Conservation (phyloP, 2,329 filamentous ascomycete genomes). For the Fusarium camptoceras region DNA sequence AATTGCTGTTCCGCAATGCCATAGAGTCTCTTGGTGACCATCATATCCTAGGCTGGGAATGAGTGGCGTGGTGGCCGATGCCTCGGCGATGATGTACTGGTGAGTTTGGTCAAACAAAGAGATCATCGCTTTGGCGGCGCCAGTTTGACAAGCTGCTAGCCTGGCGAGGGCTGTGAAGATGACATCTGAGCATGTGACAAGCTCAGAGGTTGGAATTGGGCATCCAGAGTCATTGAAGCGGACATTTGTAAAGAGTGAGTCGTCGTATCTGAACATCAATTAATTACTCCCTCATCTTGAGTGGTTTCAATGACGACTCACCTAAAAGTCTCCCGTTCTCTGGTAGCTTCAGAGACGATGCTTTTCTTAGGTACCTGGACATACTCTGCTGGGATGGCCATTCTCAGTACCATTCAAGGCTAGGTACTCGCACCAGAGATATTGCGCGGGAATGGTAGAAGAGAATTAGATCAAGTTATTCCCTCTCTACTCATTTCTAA, state of each 20-base stretch:
- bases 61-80: constrained; percentile 57
- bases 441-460: neutral
- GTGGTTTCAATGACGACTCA: constrained; percentile 8
- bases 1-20: constrained; percentile 50
- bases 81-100: constrained; percentile 66
- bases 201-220: constrained; percentile 40
- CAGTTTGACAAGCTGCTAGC: constrained; percentile 58
- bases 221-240: constrained; percentile 43
- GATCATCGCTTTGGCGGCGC: constrained; percentile 57
- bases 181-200: constrained; percentile 50
- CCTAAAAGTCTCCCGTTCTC: constrained; percentile 51
- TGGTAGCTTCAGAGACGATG: constrained; percentile 43
- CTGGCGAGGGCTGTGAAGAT: constrained; percentile 63
- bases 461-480: neutral
- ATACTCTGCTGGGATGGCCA: constrained; percentile 5
- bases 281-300: neutral
- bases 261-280: constrained; percentile 13
- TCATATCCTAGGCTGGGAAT: constrained; percentile 30
- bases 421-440: neutral
- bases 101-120: constrained; percentile 62
- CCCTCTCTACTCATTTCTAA: neutral
- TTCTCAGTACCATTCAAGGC: neutral
- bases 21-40: constrained; percentile 29
- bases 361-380: constrained; percentile 19
- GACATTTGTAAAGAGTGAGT: constrained; percentile 26